Conservation (phyloP, 768 basidiomycete genomes). For the Fistulinella prunicolor region DNA sequence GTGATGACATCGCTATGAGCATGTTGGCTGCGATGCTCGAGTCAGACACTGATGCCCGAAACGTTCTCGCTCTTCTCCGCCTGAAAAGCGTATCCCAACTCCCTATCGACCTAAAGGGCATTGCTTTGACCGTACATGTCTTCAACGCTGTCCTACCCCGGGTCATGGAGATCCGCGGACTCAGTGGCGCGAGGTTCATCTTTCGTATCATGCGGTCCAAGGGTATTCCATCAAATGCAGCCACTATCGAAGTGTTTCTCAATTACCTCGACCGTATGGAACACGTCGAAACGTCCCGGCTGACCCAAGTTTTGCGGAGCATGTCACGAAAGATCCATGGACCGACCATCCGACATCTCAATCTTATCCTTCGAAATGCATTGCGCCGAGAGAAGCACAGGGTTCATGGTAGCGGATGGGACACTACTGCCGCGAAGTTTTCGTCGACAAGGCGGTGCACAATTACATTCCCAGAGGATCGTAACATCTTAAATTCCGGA, state of each 20-base stretch:
- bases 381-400: slow-evolving; percentile 50
- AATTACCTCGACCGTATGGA: slow-evolving; percentile 46
- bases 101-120: slow-evolving; percentile 29
- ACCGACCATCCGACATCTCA: slow-evolving; percentile 56
- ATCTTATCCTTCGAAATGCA: slow-evolving; percentile 50
- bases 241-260: slow-evolving; percentile 56
- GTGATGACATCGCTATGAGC: slow-evolving; percentile 48
- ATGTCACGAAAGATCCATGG: slow-evolving; percentile 41
- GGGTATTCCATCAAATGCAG: slow-evolving; percentile 48
- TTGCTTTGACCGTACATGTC: slow-evolving; percentile 41
- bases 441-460: slow-evolving; percentile 30
- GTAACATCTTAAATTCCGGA: slow-evolving; percentile 21
- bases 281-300: slow-evolving; percentile 41
- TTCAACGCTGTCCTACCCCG: slow-evolving; percentile 63
- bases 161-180: slow-evolving; percentile 46
- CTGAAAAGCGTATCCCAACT: slow-evolving; percentile 16
- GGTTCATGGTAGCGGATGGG: slow-evolving; percentile 47
- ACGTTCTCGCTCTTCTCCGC: slow-evolving; percentile 19
- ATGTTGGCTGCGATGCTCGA: slow-evolving; percentile 49
- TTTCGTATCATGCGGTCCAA: slow-evolving; percentile 54
- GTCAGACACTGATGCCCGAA: slow-evolving; percentile 22
- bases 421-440: slow-evolving; percentile 38
- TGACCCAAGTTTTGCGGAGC: slow-evolving; percentile 47
- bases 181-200: slow-evolving; percentile 45
- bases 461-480: slow-evolving; percentile 5